Conservation (phyloP, 2,329 filamentous ascomycete species). For the Chalaropsis ovoidea region DNA sequence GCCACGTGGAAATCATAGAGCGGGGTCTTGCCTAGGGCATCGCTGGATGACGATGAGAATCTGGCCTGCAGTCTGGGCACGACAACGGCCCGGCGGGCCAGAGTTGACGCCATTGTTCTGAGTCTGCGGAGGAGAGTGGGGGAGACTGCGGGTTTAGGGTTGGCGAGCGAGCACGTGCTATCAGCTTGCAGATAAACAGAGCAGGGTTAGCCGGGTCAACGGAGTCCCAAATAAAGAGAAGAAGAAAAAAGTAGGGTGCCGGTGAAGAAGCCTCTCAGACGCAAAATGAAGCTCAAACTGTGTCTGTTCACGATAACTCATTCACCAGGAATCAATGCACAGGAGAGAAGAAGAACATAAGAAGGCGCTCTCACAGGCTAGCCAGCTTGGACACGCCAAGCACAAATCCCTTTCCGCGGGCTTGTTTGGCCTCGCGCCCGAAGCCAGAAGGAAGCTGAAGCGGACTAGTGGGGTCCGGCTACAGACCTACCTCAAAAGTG, state of each 20-base stretch:
- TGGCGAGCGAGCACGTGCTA: not conserved
- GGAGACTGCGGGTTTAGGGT: not conserved
- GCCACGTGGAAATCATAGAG: slow-evolving; percentile 69
- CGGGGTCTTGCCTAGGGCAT: slow-evolving; percentile 51
- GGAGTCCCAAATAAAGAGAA: not conserved
- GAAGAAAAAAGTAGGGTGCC: not conserved
- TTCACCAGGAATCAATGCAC: too few relatives aligned
- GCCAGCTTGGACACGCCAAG: not conserved
- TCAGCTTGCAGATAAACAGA: not conserved
- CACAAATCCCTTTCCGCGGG: slow-evolving; percentile 10
- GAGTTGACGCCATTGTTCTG: slow-evolving; percentile 21
- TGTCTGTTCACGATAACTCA: not conserved
- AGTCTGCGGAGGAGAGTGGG: not conserved
- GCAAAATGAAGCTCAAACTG: not conserved
- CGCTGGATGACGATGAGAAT: slow-evolving; percentile 27
- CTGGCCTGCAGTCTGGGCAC: slow-evolving; percentile 19
- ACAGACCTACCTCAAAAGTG: slow-evolving; percentile 9
- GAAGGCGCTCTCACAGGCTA: not conserved
- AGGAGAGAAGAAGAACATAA: not conserved
- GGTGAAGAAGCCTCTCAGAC: not conserved
- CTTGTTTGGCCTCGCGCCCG: slow-evolving; percentile 10
- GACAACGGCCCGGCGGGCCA: slow-evolving; percentile 18
- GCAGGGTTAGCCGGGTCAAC: not conserved
- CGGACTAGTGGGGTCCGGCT: slow-evolving; percentile 1
- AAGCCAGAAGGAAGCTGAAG: slow-evolving; percentile 10